Percentiles rank a stretch among this genome's conserved stretches.
Evolutionary conservation across 768 basidiomycete genomes (phyloP).

Genomic region (Rhodotorula sphaerocarpa): DNA sequence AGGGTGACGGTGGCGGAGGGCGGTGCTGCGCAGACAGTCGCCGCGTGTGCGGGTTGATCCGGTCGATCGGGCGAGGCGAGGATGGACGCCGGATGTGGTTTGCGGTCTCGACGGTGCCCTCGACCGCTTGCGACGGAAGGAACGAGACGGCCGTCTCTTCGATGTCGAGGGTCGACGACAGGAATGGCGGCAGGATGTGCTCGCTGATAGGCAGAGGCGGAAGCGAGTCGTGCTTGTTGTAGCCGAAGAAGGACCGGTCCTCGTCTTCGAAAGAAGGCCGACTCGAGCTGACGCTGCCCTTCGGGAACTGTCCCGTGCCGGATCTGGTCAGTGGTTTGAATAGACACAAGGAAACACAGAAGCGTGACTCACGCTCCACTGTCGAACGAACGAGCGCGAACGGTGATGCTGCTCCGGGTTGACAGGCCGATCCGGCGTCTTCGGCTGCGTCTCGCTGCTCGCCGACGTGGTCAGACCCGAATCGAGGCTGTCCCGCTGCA

Average conservation of each 20-base stretch:
- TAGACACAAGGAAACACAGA: neutral
- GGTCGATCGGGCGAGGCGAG: constrained; percentile 30
- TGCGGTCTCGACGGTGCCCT: constrained; percentile 9
- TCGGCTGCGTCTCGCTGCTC: constrained; percentile 26
- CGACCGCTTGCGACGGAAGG: constrained; percentile 5
- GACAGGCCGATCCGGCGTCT: constrained; percentile 18
- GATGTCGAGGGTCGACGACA: constrained; percentile 29
- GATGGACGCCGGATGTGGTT: constrained; percentile 34
- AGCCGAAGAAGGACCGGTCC: constrained; percentile 32
- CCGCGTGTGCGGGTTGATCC: constrained; percentile 23
- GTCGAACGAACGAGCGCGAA: constrained; percentile 32
- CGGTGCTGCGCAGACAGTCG: constrained; percentile 28
- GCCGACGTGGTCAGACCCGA: constrained; percentile 15
- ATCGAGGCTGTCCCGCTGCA: neutral
- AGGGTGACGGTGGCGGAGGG: constrained; percentile 24
- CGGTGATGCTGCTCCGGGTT: constrained; percentile 22
- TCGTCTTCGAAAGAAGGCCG: constrained; percentile 31
- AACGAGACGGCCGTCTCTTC: constrained; percentile 26
- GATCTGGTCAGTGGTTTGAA: too few species aligned
- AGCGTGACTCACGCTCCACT: constrained; percentile 29
- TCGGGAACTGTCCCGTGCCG: constrained; percentile 37
- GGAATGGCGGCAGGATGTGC: constrained; percentile 32
- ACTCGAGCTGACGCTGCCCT: constrained; percentile 22
- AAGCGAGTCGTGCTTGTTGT: constrained; percentile 36
- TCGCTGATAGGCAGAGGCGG: constrained; percentile 28